These are phyloP conservation scores for Clonostachys solani DNA, from an alignment of 2,329 filamentous ascomycete species.

Conservation along the genomic window DNA sequence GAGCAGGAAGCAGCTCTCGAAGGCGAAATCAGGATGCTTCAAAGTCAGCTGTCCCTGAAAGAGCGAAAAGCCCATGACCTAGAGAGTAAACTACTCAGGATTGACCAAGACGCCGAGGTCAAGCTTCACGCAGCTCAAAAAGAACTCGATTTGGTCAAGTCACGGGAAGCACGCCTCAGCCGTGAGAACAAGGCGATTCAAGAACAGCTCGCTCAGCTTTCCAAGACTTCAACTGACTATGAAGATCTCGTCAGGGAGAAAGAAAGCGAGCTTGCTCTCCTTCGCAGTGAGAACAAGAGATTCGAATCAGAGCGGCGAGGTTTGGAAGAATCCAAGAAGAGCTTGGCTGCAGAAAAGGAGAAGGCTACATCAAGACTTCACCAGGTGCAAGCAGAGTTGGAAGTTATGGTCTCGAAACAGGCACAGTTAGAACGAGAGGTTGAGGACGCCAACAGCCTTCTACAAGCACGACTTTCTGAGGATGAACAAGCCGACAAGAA, in stretches of 20 bases:
- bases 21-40: slow-evolving; percentile 85
- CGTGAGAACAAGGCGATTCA: slow-evolving; percentile 81
- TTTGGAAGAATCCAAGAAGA: slow-evolving; percentile 74
- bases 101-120: slow-evolving; percentile 84
- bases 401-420: slow-evolving; percentile 81
- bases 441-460: slow-evolving; percentile 77
- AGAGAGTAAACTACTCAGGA: slow-evolving; percentile 76
- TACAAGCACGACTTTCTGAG: slow-evolving; percentile 85
- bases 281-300: slow-evolving; percentile 80
- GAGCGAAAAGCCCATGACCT: slow-evolving; percentile 87
- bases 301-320: slow-evolving; percentile 75
- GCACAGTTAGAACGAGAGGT: slow-evolving; percentile 83
- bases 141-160: slow-evolving; percentile 70
- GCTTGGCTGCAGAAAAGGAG: slow-evolving; percentile 72
- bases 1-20: slow-evolving; percentile 72
- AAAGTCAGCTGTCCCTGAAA: slow-evolving; percentile 84
- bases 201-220: slow-evolving; percentile 80
- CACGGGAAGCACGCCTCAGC: slow-evolving; percentile 70
- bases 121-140: slow-evolving; percentile 76
- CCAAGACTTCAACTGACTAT: slow-evolving; percentile 88
- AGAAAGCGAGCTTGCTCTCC: slow-evolving; percentile 83
- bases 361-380: slow-evolving; percentile 71
- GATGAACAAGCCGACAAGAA: slow-evolving; percentile 82
- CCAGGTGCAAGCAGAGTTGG: slow-evolving; percentile 82
- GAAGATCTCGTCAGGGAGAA: slow-evolving; percentile 92